phyloP scores from a whole-genome alignment of 495 filamentous ascomycete genomes.

The Penicillium cosmopolitanum region DNA sequence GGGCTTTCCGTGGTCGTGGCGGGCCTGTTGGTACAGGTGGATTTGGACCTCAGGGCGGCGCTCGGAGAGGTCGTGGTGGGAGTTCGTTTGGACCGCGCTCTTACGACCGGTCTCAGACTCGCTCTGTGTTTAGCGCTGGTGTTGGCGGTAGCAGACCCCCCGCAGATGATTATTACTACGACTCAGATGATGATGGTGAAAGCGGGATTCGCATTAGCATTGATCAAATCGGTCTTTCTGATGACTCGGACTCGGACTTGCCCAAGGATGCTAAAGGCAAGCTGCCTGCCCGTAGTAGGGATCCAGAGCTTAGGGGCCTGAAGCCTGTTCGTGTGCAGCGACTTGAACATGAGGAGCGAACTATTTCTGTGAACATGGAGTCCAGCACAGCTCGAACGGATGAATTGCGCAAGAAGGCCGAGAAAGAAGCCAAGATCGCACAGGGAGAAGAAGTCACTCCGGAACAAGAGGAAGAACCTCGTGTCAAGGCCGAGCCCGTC shows the following conservation, averaged over 20 bases:
- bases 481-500: constrained; percentile 49
- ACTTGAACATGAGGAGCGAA: constrained; percentile 55
- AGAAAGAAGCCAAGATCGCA: constrained; percentile 36
- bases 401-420: constrained; percentile 42
- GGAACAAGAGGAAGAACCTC: constrained; percentile 14
- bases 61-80: constrained; percentile 33
- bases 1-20: constrained; percentile 38
- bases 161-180: constrained; percentile 16
- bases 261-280: constrained; percentile 37
- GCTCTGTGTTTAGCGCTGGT: constrained; percentile 31
- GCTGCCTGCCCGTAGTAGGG: constrained; percentile 37
- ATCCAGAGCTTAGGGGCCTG: constrained; percentile 33
- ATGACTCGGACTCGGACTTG: constrained; percentile 37
- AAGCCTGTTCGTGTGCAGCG: constrained; percentile 53
- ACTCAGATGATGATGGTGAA: constrained; percentile 51
- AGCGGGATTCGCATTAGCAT: constrained; percentile 47
- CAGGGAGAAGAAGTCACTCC: constrained; percentile 25
- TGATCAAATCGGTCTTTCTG: constrained; percentile 54
- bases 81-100: constrained; percentile 25
- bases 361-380: constrained; percentile 55
- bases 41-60: constrained; percentile 37
- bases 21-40: constrained; percentile 35
- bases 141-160: constrained; percentile 18
- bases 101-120: constrained; percentile 21
- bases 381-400: constrained; percentile 51